Evolutionary conservation across 768 basidiomycete genomes (phyloP), one percentile per base, ranked within the genome.

Genomic region (Leccinum variicolor): DNA sequence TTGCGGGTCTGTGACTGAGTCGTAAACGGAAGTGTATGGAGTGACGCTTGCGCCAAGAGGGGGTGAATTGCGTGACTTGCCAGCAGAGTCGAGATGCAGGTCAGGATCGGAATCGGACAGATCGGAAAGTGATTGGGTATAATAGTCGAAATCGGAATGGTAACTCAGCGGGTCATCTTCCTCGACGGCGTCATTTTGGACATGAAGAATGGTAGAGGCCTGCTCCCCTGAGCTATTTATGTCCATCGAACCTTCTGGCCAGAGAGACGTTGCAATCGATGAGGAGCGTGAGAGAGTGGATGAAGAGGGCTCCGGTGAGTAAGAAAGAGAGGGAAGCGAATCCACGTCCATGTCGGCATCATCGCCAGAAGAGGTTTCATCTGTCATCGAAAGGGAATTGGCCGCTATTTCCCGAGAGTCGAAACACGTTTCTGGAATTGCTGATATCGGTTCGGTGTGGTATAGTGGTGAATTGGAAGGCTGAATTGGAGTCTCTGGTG

Each of bases 201-300:
- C 33, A 28, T 36, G 52, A 33, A 54, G 48, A 41, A 14, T 33
- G 10, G 41, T 21, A 51, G 60, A 28, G 19, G 28, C 47, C 46
- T 55, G 52, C 49, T 34, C 51, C 56, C 52, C 31, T 33, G 66
- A 28, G 48, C 51, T 55, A 63, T 62, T 59, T 69, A 65, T 54
- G 65, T 61, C 47, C 55, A 59, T 28, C 41, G 55, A n/a, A 51
- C 15, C 47, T 13, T 63, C 64, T 17, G 55, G 63, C 33, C 60
- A 70, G 36, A 68, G 56, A 13, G 76, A 79, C 0, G 76, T 76
- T 21, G 69, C 74, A 50, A 66, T 61, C 6, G 81, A 81, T 6
- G 76, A 65, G 11, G 81, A 76, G 31, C 76, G 75, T 61, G 81
- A 79, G 59, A 77, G 70, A 5, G 76, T 69, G 64, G 69, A 67